phyloP scores from a whole-genome alignment of 805 yeast genomes.

The Phaffomyces thermotolerans region DNA sequence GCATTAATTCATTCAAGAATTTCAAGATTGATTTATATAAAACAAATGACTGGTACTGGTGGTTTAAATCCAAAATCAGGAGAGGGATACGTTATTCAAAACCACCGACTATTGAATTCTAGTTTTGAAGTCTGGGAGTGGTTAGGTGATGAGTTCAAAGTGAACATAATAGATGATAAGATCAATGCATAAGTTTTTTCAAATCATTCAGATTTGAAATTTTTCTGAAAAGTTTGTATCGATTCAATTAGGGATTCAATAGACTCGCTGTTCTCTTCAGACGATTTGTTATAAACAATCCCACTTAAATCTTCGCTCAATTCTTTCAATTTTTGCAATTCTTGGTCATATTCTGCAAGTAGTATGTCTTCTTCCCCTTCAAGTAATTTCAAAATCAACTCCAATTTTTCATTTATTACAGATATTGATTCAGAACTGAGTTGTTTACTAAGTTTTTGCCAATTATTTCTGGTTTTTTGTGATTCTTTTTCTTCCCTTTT shows the following conservation, averaged over 20 bases:
- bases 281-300: constrained; percentile 15
- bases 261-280: constrained; percentile 5
- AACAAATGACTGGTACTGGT: constrained; percentile 43
- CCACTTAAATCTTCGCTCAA: constrained; percentile 21
- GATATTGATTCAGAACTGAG: background rate
- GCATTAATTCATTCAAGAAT: constrained; percentile 90
- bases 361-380: constrained; percentile 19
- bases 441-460: background rate
- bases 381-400: constrained; percentile 22
- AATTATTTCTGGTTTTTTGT: constrained; percentile 2
- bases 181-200: constrained; percentile 16
- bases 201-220: constrained; percentile 2
- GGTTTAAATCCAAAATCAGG: constrained; percentile 51
- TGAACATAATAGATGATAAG: constrained; percentile 18
- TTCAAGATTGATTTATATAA: constrained; percentile 55
- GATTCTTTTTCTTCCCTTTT: background rate
- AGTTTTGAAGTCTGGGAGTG: constrained; percentile 78
- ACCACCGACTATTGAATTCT: constrained; percentile 73
- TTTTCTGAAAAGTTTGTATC: constrained; percentile 11
- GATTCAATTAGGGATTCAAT: constrained; percentile 13
- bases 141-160: constrained; percentile 35
- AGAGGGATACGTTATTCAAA: constrained; percentile 66
- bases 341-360: constrained; percentile 19
- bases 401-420: constrained; percentile 19
- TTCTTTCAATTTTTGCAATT: background rate